Evolutionary conservation across 2,329 filamentous ascomycete species (phyloP), one percentile per base, ranked within the genome.

Genomic region (Sodiomyces alkalinus): DNA sequence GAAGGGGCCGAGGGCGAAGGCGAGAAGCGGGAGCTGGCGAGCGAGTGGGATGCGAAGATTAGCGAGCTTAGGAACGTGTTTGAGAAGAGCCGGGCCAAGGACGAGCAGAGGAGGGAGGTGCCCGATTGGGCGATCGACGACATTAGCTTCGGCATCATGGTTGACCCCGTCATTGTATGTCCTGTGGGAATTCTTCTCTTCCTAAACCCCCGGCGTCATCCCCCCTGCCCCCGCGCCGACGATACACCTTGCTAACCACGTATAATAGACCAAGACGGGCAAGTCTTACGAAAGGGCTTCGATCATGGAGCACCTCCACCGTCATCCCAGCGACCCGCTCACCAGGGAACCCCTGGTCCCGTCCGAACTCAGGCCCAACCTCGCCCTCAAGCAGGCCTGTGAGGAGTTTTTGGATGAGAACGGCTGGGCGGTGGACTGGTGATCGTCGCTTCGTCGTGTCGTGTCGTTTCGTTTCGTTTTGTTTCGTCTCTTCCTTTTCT

Each of bases 341-440:
- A 94, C 87, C 1, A 64, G 87, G 22, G 77, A 85, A 36, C 72
- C 78, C 0, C 62, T 94, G 27, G 55, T 54, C 0, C 60, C 71
- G 1, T 56, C 62, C 2, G 83, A 94, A 24, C 51, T 96, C 30
- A 64, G 85, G 22, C 78, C 82, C 0, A 96, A 96, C 48, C 62
- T 92, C 24, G 78, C 68, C 1, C 59, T 96, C 33, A 82, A 76
- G 48, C 68, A 80, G 29, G 87, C 82, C 0, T 92, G 83, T 45
- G 74, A 80, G 25, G 80, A 90, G 40, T 96, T 92, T 43, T 57
- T 94, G 33, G 67, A 80, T 17, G 61, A 80, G 40, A 94, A 93
- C 43, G 86, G 83, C 7, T 93, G 90, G 81, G 83, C 85, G 1
- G 85, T 80, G 21, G 86, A 94, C 48, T 96, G 80, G 78, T 92